Evolutionary conservation across 352 stramenopile species (phyloP), one percentile per base, ranked within the genome.

Genomic region (Globisporangium irregulare): DNA sequence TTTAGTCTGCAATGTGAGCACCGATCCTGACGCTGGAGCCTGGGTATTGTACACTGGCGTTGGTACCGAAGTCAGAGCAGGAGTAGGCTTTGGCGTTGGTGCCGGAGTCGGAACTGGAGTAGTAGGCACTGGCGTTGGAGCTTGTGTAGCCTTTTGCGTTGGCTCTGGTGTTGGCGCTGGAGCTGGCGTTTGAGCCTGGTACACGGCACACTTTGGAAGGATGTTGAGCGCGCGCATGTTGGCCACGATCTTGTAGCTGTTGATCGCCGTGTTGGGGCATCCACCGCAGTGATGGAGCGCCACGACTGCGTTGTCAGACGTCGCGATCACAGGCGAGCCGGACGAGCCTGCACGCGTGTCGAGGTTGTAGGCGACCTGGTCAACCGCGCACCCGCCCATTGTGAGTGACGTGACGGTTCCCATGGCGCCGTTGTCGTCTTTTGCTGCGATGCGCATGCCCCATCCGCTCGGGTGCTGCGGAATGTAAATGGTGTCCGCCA

Each of bases 271-370:
- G 62, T 94, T 94, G 4, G 80, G 82, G 32, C 86, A 94, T 1
- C 84, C 84, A 1, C 86, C 86, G 57, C 86, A 94, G 66, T 93
- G 86, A 63, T 93, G 86, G 4, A 94, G 71, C 5, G 71, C 86
- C 25, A 92, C 69, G 3, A 94, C 86, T 1, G 65, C 46, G 48
- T 94, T 91, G 60, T 94, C 86, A 0, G 25, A 66, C 67, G 61
- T 81, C 6, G 81, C 73, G 29, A 93, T 73, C 8, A 94, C 73
- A 0, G 86, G 86, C 8, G 86, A 92, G 7, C 86, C 86, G 0
- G 84, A 94, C 50, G 86, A 91, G 0, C 86, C 86, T 4, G 80
- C 84, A 14, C 83, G 76, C 2, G 86, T 94, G 70, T 94, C 86
- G 7, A 93, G 59, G 29, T 71, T 77, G 72, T 94, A 94, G 0